A percentile compares a stretch with the other conserved stretches of the same genome.
phyloP scores from a whole-genome alignment of 441 rosid species.

The Populus trichocarpa region DNA sequence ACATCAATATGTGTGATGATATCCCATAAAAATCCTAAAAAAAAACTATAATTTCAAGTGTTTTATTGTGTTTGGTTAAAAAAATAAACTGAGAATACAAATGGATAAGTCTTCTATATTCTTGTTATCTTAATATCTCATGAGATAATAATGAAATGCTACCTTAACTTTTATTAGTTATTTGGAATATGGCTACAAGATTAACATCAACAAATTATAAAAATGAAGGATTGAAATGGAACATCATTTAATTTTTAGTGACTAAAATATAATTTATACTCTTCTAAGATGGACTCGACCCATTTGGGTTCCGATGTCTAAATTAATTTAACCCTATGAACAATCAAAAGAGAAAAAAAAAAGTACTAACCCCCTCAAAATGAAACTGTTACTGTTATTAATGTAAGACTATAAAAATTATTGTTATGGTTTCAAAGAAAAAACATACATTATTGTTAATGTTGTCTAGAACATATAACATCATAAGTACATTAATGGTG shows the following conservation, averaged over 20 bases:
- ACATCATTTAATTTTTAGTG: too few species aligned
- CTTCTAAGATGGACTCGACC: background rate
- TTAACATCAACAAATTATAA: too few species aligned
- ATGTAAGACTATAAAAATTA: background rate
- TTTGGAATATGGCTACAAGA: background rate
- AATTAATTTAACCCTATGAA: background rate
- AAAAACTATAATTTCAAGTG: too few species aligned
- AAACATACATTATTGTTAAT: background rate
- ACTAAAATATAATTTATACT: too few species aligned
- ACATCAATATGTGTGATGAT: too few species aligned
- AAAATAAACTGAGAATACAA: too few species aligned
- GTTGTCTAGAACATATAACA: background rate
- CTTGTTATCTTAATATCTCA: background rate
- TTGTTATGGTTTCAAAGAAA: background rate
- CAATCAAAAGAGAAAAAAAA: too few species aligned
- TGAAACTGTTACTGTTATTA: background rate
- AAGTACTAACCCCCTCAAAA: background rate
- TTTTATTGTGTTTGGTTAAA: background rate
- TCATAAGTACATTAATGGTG: background rate
- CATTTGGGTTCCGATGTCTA: background rate
- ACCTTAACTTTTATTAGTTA: background rate
- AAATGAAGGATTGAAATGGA: too few species aligned
- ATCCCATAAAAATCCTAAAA: too few species aligned
- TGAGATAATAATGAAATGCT: background rate
- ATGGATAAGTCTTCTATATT: background rate